These are phyloP conservation scores for Phytophthora pistaciae DNA, from an alignment of 352 stramenopile genomes.

Conservation along the genomic window DNA sequence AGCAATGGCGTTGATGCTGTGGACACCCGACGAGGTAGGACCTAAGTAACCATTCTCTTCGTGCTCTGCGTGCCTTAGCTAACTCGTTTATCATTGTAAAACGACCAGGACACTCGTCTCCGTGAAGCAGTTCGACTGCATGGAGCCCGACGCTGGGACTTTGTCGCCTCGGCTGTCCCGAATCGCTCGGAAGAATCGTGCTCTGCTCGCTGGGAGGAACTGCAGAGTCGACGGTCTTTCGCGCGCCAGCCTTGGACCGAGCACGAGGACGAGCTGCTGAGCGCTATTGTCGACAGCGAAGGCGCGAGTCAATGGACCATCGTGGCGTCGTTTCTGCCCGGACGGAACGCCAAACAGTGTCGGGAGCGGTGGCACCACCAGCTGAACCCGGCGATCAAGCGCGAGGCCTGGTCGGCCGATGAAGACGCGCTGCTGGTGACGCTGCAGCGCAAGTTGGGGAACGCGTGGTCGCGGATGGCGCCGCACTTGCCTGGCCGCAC, in stretches of 20 bases:
- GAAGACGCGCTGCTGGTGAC: slow-evolving; percentile 47
- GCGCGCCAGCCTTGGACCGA: slow-evolving; percentile 43
- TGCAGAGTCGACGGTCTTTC: slow-evolving; percentile 18
- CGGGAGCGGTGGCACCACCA: slow-evolving; percentile 61
- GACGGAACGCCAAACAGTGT: slow-evolving; percentile 78
- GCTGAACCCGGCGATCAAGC: slow-evolving; percentile 54
- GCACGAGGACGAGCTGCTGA: slow-evolving; percentile 57
- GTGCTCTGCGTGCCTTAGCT: neutral
- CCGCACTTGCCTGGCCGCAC: slow-evolving; percentile 52
- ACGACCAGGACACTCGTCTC: neutral
- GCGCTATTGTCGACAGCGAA: slow-evolving; percentile 46
- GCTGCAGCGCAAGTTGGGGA: slow-evolving; percentile 44
- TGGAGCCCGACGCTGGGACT: slow-evolving; percentile 32
- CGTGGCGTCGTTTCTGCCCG: slow-evolving; percentile 63
- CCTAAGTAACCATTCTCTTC: neutral
- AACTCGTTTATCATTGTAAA: no score
- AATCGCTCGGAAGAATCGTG: slow-evolving; percentile 26
- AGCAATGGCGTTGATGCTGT: neutral
- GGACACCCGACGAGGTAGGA: neutral
- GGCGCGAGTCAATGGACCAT: slow-evolving; percentile 63
- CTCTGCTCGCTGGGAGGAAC: slow-evolving; percentile 43
- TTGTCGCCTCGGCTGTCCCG: slow-evolving; percentile 14
- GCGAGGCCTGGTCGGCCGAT: slow-evolving; percentile 37
- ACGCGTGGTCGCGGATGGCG: slow-evolving; percentile 62
- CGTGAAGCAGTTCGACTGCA: slow-evolving; percentile 11